A percentile compares a stretch with the other conserved stretches of the same genome.
Conservation (phyloP, 2,329 filamentous ascomycete species). For the Aspergillus japonicus region DNA sequence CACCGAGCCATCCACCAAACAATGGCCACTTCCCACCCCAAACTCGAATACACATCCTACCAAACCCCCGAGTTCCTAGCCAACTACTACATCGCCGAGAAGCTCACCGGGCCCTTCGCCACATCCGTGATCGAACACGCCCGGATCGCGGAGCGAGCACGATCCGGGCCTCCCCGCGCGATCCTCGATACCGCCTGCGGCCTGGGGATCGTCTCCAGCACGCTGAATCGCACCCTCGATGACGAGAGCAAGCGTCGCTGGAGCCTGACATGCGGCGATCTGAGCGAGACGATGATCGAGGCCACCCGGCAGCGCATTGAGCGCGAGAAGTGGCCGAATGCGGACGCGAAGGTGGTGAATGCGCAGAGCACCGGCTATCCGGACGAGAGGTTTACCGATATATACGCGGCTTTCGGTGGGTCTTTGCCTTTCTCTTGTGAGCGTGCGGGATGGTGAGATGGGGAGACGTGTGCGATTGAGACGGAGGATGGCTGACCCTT, state of each 20-base stretch:
- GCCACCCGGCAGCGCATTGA: conserved; percentile 41
- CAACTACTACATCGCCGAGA: conserved; percentile 31
- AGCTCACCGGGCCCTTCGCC: conserved; percentile 32
- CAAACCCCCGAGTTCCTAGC: conserved; percentile 19
- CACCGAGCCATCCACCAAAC: neutral
- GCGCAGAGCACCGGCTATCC: conserved; percentile 48
- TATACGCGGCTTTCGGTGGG: conserved; percentile 49
- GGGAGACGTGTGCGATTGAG: neutral
- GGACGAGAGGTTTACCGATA: conserved; percentile 44
- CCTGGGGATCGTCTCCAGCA: conserved; percentile 50
- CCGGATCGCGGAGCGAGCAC: conserved; percentile 21
- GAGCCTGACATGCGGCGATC: conserved; percentile 53
- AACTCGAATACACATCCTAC: neutral
- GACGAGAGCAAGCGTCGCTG: conserved; percentile 43
- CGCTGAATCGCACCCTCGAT: conserved; percentile 44
- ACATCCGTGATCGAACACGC: conserved; percentile 30
- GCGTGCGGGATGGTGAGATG: neutral
- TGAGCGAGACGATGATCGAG: conserved; percentile 45
- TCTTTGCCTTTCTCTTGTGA: neutral
- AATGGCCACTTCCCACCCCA: neutral
- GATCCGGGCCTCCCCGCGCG: conserved; percentile 22
- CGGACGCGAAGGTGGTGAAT: conserved; percentile 47
- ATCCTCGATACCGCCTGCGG: conserved; percentile 58
- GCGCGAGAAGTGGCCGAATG: conserved; percentile 49
- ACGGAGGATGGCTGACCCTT: neutral